Percentiles rank a stretch among this genome's conserved stretches.
Evolutionary conservation across 495 filamentous ascomycete species (phyloP).

Genomic region (Clavariopsis aquatica): DNA sequence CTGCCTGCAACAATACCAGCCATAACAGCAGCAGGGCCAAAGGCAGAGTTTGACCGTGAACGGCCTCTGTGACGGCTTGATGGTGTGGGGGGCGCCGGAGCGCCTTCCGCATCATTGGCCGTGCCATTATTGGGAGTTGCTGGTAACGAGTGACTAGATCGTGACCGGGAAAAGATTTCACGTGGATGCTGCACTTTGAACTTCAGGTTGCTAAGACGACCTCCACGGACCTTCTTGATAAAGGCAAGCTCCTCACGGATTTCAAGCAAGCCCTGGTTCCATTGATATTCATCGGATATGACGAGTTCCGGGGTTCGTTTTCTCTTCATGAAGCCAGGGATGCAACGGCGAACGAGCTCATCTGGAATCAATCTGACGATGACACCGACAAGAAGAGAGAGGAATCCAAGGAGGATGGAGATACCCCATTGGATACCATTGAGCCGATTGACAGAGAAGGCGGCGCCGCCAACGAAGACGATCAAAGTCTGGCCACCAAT

Average conservation of each 20-base stretch:
- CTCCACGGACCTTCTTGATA: conserved; percentile 73
- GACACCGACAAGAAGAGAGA: conserved; percentile 71
- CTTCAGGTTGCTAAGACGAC: conserved; percentile 81
- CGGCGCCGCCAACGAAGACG: conserved; percentile 71
- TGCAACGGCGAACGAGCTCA: conserved; percentile 55
- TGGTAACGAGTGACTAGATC: conserved; percentile 63
- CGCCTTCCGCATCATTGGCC: conserved; percentile 51
- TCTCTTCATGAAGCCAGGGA: conserved; percentile 48
- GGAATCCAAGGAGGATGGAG: conserved; percentile 67
- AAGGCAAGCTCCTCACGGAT: conserved; percentile 53
- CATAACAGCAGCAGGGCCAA: conserved; percentile 83
- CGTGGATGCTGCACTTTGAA: conserved; percentile 80
- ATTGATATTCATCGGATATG: conserved; percentile 75
- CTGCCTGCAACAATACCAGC: conserved; percentile 85
- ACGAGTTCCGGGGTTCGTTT: conserved; percentile 49
- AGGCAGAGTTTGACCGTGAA: conserved; percentile 82
- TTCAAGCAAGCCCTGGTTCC: conserved; percentile 45
- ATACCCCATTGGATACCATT: conserved; percentile 72
- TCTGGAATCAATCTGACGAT: conserved; percentile 77
- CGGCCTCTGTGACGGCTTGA: conserved; percentile 70
- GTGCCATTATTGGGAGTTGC: conserved; percentile 66
- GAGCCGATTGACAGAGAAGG: conserved; percentile 64
- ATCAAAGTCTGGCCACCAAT: conserved; percentile 79
- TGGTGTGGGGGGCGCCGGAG: conserved; percentile 62
- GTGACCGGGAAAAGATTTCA: conserved; percentile 71